phyloP scores from a whole-genome alignment of 2,329 filamentous ascomycete genomes.

The Lachnellula suecica region DNA sequence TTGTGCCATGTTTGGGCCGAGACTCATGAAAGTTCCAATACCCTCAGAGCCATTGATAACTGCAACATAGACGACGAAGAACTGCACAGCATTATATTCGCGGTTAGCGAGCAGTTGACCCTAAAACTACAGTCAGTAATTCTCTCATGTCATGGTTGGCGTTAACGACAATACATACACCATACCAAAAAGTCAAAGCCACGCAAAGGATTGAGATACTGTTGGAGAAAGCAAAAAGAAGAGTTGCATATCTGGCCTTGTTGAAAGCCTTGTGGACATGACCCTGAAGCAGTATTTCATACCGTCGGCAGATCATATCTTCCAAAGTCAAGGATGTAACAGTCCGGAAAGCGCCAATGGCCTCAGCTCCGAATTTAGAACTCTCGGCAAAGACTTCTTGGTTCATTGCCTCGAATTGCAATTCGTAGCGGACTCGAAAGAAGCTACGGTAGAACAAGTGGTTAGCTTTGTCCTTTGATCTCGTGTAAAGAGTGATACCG shows the following conservation, averaged over 20 bases:
- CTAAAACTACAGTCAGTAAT: constrained; percentile 4
- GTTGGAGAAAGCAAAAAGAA: constrained; percentile 54
- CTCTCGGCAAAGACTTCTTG: constrained; percentile 58
- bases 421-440: constrained; percentile 50
- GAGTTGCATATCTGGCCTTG: constrained; percentile 46
- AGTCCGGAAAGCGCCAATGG: constrained; percentile 61
- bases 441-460: no score
- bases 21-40: constrained; percentile 52
- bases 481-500: no score
- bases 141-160: background rate
- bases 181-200: constrained; percentile 58
- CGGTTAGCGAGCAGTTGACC: constrained; percentile 42
- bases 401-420: constrained; percentile 57
- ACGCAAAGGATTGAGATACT: constrained; percentile 56
- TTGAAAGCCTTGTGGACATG: constrained; percentile 49
- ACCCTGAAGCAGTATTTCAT: constrained; percentile 43
- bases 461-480: no score
- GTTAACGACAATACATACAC: constrained; percentile 8
- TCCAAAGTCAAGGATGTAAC: constrained; percentile 62
- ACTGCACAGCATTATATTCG: constrained; percentile 43
- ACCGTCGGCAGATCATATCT: constrained; percentile 51
- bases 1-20: constrained; percentile 56
- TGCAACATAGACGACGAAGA: constrained; percentile 55
- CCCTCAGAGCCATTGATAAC: constrained; percentile 52
- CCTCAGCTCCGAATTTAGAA: constrained; percentile 62